Evolutionary conservation across 2,329 filamentous ascomycete species (phyloP), one percentile per base, ranked within the genome.

Genomic region (Metarhizium sp.): DNA sequence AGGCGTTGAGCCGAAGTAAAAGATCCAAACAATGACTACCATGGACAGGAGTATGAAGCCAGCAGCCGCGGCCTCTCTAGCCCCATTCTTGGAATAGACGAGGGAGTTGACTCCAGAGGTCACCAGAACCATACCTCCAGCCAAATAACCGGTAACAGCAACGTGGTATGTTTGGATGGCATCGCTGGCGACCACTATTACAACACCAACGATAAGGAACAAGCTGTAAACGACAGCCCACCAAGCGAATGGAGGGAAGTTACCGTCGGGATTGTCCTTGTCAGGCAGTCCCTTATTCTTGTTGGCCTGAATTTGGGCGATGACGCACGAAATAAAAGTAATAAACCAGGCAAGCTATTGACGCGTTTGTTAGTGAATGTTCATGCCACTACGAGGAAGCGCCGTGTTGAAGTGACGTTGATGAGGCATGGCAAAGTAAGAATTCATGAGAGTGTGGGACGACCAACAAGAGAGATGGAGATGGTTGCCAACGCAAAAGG

Each of bases 1-100:
- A 1, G 92, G 91, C 18, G 91, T 87, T 2, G 92, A 96, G 65
- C 94, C 94, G 66, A 96, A 99, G 78, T 97, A 97, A 74, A 97
- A 95, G 63, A 96, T 96, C 94, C 94, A 99, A 57, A 97, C 83
- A 64, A 96, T 92, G 63, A 88, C 84, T 55, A 96, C 85, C 83
- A 97, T 96, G 57, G 91, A 92, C 50, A 97, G 78, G 53, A 99
- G 78, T 59, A 99, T 96, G 71, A 95, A 95, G 49, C 94, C 94
- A 58, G 94, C 94, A 32, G 88, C 90, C 7, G 89, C 87, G 55
- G 94, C 92, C 73, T 97, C 87, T 66, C 86, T 85, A 53, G 90
- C 80, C 38, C 84, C 85, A 59, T 85, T 79, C 46, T 81, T 75
- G 51, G 81, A 83, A 74, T 96, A 96, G 58, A 99, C 86, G 53